Base-by-base conservation (phyloP, 2,329 filamentous ascomycete species). In the Ophiostoma quercus region DNA sequence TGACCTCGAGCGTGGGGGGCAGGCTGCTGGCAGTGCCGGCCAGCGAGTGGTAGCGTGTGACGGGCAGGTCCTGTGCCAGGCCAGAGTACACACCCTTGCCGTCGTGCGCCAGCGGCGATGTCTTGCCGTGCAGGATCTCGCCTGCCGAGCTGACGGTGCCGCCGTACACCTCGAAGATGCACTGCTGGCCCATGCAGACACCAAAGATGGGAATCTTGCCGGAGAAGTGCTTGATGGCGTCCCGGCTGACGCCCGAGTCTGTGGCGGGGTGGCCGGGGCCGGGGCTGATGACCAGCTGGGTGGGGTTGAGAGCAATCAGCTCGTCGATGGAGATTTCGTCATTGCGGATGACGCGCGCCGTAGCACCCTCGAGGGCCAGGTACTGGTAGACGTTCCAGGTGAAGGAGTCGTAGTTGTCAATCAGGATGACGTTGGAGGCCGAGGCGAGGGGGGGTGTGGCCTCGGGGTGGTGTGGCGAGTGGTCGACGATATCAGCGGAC, bases 381-480 rank as follows among this genome's bases (percentile, higher is more conserved):
- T 99, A 99, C 80, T 99, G 96, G 79, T 98, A 99, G 71, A 99
- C 92, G 77, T 99, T 99, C 92, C 94, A 99, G 71, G 94, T 97
- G 79, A 99, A 99, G 3, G 95, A 98, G 80, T 99, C 95, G 80
- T 98, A 99, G 81, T 99, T 99, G 84, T 99, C 95, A 76, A 99
- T 97, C 73, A 99, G 85, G 73, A 99, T 87, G 71, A 99, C 85
- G 80, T 98, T 98, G 70, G 90, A 91, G 34, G 95, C 95, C 67
- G 89, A 93, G 32, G 90, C 79, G 68, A 97, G 84, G 47, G 89
- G 88, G 68, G 88, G 83, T 39, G 89, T 89, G 68, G 90, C 89
- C 73, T 90, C 86, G 71, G 92, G 91, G 79, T 97, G 89, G 78
- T 90, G 89, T 76, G 94, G 93, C 71, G 94, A 97, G 80, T 97